Evolutionary conservation across 768 basidiomycete species (phyloP).

Genomic region (Boletus reticuloceps): DNA sequence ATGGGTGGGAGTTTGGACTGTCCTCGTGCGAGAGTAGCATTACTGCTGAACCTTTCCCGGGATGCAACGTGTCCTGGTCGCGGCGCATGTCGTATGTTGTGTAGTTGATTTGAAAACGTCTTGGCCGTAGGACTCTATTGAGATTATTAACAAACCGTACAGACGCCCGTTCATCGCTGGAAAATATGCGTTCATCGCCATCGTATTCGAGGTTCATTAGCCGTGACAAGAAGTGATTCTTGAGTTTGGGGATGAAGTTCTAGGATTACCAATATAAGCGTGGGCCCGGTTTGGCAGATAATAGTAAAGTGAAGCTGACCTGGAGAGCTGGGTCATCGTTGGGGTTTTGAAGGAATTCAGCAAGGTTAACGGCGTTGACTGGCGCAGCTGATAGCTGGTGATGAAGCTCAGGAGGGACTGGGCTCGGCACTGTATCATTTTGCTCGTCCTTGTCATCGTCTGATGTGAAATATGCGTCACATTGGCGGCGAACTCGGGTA

Average conservation of each 20-base stretch:
- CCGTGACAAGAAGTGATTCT: not conserved
- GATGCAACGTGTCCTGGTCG: constrained; percentile 10
- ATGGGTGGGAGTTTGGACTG: constrained; percentile 11
- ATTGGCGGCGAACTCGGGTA: not conserved
- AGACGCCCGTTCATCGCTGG: not conserved
- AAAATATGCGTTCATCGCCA: not conserved
- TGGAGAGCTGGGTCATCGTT: not conserved
- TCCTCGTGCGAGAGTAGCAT: constrained; percentile 20
- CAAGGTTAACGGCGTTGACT: not conserved
- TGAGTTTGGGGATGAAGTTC: not conserved
- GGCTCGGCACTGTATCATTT: no score
- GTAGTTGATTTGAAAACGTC: not conserved
- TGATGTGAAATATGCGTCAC: not conserved
- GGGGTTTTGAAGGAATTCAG: not conserved
- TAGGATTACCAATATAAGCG: not conserved
- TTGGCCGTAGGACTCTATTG: not conserved
- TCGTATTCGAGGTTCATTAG: not conserved
- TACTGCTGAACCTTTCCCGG: constrained; percentile 10
- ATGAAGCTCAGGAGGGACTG: not conserved
- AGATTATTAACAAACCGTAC: not conserved
- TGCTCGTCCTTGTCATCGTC: not conserved
- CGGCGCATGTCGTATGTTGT: not conserved
- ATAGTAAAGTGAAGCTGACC: not conserved
- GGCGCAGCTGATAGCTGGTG: not conserved
- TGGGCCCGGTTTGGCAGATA: no score